phyloP scores from a whole-genome alignment of 495 filamentous ascomycete species.

The Podospora conica region DNA sequence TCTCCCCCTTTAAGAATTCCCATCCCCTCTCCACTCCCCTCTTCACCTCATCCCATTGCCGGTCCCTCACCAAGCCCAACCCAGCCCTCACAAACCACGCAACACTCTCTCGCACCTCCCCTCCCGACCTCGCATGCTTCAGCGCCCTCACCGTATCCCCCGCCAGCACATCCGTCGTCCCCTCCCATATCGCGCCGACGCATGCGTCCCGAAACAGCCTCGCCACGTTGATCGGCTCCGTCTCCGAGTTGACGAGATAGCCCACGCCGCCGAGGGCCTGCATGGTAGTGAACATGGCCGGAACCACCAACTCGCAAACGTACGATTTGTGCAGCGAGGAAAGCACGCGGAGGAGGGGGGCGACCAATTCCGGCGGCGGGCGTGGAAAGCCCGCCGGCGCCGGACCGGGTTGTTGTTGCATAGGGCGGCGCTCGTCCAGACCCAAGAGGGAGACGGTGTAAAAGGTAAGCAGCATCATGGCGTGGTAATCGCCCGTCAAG shows the following conservation, averaged over 20 bases:
- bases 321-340: conserved; percentile 63
- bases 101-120: conserved; percentile 36
- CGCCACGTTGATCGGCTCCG: conserved; percentile 58
- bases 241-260: conserved; percentile 56
- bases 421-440: conserved; percentile 16
- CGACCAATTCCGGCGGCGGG: conserved; percentile 8
- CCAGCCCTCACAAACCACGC: conserved; percentile 26
- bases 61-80: not conserved
- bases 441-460: conserved; percentile 51
- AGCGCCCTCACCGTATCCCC: conserved; percentile 56
- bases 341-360: conserved; percentile 53
- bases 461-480: conserved; percentile 53
- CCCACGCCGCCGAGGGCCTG: conserved; percentile 71
- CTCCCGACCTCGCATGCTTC: conserved; percentile 38
- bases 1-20: conserved; percentile 15
- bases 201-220: conserved; percentile 59
- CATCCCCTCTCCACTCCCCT: conserved; percentile 15
- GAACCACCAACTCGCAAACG: conserved; percentile 45
- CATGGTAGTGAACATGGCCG: conserved; percentile 57
- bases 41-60: not conserved
- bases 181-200: conserved; percentile 66
- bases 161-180: conserved; percentile 64
- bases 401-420: not conserved
- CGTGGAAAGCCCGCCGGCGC: conserved; percentile 3
- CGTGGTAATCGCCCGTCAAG: conserved; percentile 42